Evolutionary conservation across 768 basidiomycete species (phyloP).

Genomic region (Phaffia australis): DNA sequence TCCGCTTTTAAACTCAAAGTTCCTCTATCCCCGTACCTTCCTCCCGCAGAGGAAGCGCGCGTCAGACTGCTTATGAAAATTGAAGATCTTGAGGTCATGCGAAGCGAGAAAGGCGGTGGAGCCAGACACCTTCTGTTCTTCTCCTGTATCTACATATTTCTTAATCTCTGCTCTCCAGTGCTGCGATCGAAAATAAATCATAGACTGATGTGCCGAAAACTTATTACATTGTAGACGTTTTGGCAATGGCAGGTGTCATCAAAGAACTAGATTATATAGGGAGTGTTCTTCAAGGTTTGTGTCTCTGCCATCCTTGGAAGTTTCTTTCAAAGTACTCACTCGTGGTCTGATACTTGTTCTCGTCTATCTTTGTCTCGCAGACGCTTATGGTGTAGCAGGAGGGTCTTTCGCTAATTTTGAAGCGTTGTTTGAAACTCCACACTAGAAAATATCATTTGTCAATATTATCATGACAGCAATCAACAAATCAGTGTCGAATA

Average conservation of each 20-base stretch:
- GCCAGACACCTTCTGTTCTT: slow-evolving; percentile 78
- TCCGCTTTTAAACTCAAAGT: slow-evolving; percentile 73
- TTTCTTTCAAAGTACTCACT: too few species aligned
- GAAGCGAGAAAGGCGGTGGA: slow-evolving; percentile 63
- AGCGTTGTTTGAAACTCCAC: slow-evolving; percentile 48
- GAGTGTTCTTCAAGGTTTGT: slow-evolving; percentile 50
- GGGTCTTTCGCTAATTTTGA: slow-evolving; percentile 73
- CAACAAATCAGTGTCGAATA: not conserved
- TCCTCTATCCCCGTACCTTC: slow-evolving; percentile 90
- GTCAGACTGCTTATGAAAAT: slow-evolving; percentile 74
- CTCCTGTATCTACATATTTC: slow-evolving; percentile 8
- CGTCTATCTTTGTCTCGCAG: slow-evolving; percentile 27
- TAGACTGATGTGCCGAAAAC: not conserved
- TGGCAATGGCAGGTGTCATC: slow-evolving; percentile 57
- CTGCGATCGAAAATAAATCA: not conserved
- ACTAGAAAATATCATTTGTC: not conserved
- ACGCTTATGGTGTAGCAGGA: slow-evolving; percentile 85
- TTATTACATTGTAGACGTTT: not conserved
- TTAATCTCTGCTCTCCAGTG: not conserved
- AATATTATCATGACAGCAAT: not conserved
- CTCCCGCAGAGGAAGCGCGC: slow-evolving; percentile 78
- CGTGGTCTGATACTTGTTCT: not conserved
- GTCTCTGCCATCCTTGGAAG: not conserved
- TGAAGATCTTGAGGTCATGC: slow-evolving; percentile 74
- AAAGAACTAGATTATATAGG: slow-evolving; percentile 77